Evolutionary conservation across 2,329 filamentous ascomycete species (phyloP), one percentile per base, ranked within the genome.

Genomic region (Stachybotrys echinatus): DNA sequence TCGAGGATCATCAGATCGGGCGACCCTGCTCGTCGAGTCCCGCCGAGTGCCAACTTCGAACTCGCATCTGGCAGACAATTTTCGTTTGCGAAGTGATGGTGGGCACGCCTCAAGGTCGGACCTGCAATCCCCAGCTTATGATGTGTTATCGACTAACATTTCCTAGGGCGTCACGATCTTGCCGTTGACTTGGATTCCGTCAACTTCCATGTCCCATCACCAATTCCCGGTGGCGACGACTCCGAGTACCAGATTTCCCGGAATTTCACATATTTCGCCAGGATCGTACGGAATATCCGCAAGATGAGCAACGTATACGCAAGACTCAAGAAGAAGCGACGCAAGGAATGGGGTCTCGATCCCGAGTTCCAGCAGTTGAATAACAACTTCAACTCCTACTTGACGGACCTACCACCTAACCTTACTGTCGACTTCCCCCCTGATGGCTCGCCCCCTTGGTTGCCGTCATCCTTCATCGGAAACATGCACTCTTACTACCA

Each of bases 401-500:
- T 89, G 52, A 77, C 79, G 45, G 87, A 89, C 50, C 74, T 97
- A 6, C 92, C 92, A 0, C 71, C 79, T 12, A 90, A 96, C 63
- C 73, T 97, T 53, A 80, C 87, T 54, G 76, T 97, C 37, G 81
- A 79, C 3, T 95, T 92, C 62, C 87, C 91, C 3, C 67, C 80
- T 0, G 89, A 95, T 61, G 88, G 87, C 45, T 88, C 87, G 4
- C 79, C 89, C 3, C 92, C 92, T 0, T 94, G 88, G 85, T 75
- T 96, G 18, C 81, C 89, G 3, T 92, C 89, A 7, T 88, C 95
- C 58, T 96, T 92, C 61, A 77, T 95, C 45, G 92, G 89, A 34
- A 95, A 96, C 62, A 76, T 96, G 67, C 89, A 96, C 63, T 87
- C 85, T 3, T 95, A 97, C 67, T 92, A 94, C 65, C 85, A 95